A percentile compares a stretch with the other conserved stretches of the same genome.
Evolutionary conservation across 1,284 basidiomycete species (phyloP).

Genomic region (Cutaneotrichosporon sp.): DNA sequence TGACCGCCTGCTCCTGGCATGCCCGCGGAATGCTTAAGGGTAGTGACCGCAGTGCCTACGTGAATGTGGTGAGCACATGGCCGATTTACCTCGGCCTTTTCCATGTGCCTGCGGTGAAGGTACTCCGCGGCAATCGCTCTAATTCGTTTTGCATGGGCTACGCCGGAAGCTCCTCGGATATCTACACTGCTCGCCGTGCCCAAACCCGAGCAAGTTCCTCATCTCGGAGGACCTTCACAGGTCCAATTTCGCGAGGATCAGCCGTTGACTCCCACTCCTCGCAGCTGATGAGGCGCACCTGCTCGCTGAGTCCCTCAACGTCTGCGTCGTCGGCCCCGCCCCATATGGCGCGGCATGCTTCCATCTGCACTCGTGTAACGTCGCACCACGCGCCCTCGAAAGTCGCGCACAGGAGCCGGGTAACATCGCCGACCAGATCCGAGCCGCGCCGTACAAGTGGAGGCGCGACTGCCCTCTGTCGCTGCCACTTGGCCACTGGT

Average conservation of each 20-base stretch:
- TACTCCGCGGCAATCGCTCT: too few species aligned
- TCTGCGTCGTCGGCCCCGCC: neutral
- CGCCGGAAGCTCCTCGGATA: too few species aligned
- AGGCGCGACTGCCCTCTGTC: neutral
- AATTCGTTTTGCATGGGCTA: too few species aligned
- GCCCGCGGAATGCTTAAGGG: too few species aligned
- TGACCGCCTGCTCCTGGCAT: too few species aligned
- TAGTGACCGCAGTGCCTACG: too few species aligned
- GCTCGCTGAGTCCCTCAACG: neutral
- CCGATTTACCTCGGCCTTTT: too few species aligned
- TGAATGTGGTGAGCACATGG: too few species aligned
- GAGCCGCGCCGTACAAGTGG: neutral
- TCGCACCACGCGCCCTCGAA: neutral
- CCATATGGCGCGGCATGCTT: neutral
- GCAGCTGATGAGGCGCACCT: neutral
- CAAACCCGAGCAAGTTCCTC: neutral
- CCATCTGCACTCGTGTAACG: neutral
- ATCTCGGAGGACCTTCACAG: neutral
- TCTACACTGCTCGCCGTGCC: neutral
- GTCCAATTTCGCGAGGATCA: neutral
- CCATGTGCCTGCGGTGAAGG: too few species aligned
- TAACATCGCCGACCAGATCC: neutral
- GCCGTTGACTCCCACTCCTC: neutral
- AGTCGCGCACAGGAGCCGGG: neutral
- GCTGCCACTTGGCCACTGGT: neutral